Base-by-base conservation (phyloP, 139 green algal genomes). In the Choricystis sp. region DNA sequence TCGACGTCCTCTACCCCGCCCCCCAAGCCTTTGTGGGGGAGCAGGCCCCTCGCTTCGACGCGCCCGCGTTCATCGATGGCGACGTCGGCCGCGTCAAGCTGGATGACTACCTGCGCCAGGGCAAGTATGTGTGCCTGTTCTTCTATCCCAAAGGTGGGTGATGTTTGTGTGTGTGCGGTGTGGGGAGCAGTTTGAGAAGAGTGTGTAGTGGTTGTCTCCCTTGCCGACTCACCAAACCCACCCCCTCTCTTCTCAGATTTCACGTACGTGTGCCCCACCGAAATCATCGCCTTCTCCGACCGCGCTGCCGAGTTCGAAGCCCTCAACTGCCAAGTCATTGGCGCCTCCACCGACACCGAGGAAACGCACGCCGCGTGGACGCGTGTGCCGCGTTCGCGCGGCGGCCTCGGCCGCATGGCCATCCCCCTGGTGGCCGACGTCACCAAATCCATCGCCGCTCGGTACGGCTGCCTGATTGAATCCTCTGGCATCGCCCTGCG, bases 261-360 rank as follows among this genome's bases (percentile, higher is more conserved):
- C 49, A 81, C 75, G 56, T 82, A 73, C 74, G 72, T 80, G 14
- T 80, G 68, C 66, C 77, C 73, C n/a, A 88, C 83, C 0, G 86
- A 94, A 72, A 92, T 92, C 71, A 92, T 92, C 58, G 86, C 86
- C 40, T 94, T 94, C 66, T 76, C 59, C 24, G 86, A 94, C 63
- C 66, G 82, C 2, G 79, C 81, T 59, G 84, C 90, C 72, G 84
- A 92, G 76, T 94, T 94, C 70, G 77, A 85, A 57, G 75, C 74
- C 1, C 71, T 86, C 27, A 83, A 85, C 65, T 82, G 72, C 66
- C 81, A 91, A 72, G 78, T 77, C 29, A 82, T 94, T 56, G 86
- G 79, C 3, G 81, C 79, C 3, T 87, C 77, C 40, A 89, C 83
- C 19, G 86, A 94, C 76, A 88, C 84, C 21, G 73, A 85, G 60